Base-by-base conservation (phyloP, 2,329 filamentous ascomycete genomes). In the Colletotrichum sublineola region DNA sequence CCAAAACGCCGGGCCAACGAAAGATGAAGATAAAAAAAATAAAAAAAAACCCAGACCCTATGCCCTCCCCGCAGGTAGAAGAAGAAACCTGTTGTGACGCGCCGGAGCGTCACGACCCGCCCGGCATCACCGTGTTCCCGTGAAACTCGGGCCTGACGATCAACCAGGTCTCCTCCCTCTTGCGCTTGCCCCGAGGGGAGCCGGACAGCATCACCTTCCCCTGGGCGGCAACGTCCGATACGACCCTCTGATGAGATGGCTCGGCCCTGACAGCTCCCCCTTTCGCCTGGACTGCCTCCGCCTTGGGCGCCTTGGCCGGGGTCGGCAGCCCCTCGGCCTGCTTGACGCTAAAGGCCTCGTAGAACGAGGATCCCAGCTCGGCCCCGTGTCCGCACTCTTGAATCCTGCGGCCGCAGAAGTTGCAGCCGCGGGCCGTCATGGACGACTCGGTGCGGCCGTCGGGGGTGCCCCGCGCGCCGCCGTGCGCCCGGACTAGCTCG, bases 1-100 rank as follows among this genome's bases (percentile, higher is more conserved):
- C 70, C 55, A 36, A n/a, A 73, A 73, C 70, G 70, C 70, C 70
- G 56, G 67, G 70, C 70, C 66, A 65, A 70, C 40, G 6, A 38
- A 60, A 56, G 5, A 36, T 36, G 8, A 20, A 44, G 9, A 52
- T 3, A 29, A n/a, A 50, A n/a, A 29, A 57, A 48, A 29, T 24
- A 52, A 55, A n/a, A 15, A 33, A 14, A 38, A 24, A 48, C 11
- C 15, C 20, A 33, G 9, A 12, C 8, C 46, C 31, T 1, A 5
- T 11, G 5, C 15, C 40, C 12, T 20, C 60, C 33, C 8, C 44
- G 15, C 20, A 29, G 33, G n/a, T 7, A 18, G 3, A 46, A 31
- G 38, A 31, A 24, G 24, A 24, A 24, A 42, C 15, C 33, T 3
- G n/a, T 31, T 42, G 36, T 55, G 36, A 58, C 36, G 52, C 20